Evolutionary conservation across 164 flowering plant species (phyloP), one percentile per base, ranked within the genome.

Genomic region (Vitis rotundifolia): DNA sequence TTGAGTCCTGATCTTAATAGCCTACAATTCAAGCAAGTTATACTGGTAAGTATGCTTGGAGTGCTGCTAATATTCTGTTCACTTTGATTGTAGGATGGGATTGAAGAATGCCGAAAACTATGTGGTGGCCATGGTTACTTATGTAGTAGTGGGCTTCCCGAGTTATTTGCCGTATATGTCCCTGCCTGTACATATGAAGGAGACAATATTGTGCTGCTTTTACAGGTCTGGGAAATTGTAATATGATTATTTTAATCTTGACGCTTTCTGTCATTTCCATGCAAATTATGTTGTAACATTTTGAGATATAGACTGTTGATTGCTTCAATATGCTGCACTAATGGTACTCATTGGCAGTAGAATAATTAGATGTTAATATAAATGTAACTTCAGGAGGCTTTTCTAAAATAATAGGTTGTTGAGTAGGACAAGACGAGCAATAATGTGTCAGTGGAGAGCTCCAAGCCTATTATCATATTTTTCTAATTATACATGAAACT

Each of bases 121-220:
- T 96, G 99, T 79, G 99, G 99, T 68, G 99, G 99, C 61, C 99
- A 93, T 80, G 99, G 99, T 64, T 96, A 96, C 70, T 80, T 96
- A 8, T 82, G 83, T 70, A 86, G 89, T 86, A 96, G 99, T 79
- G 99, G 99, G 73, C 96, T 96, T 68, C 99, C 98, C 22, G 98
- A 96, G 81, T 73, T 96, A 63, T 91, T 96, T 93, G 97, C 99
- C 49, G 97, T 88, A n/a, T 96, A 93, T 83, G 89, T 92, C 28
- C 99, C 99, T 74, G 84, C 98, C 49, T 96, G 99, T 83, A 96
- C 99, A 29, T 96, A 96, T 75, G 99, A 96, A 80, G 99, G 99
- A 73, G 99, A 96, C 77, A 96, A 96, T 59, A 62, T 75, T 75
- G 97, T 96, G 72, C 83, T 93, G 74, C 92, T 87, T 54, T 79